These are phyloP conservation scores for Fonsecaea pugnacius DNA, from an alignment of 2,329 filamentous ascomycete species.

Conservation along the genomic window DNA sequence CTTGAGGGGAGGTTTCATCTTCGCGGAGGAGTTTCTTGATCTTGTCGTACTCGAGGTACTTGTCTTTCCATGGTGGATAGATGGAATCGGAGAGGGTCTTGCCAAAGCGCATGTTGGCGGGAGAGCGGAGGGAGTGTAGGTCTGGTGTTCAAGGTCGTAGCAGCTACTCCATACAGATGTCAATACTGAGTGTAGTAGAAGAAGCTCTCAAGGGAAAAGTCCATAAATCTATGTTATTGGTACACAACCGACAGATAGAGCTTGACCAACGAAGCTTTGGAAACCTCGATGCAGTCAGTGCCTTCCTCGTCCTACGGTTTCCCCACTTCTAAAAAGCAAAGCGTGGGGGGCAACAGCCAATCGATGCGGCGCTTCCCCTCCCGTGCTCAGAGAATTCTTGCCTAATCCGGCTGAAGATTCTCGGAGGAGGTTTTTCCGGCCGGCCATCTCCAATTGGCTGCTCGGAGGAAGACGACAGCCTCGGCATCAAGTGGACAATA, in stretches of 20 bases:
- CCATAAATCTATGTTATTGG: not conserved
- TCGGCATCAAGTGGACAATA: not conserved
- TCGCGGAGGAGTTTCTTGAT: conserved; percentile 88
- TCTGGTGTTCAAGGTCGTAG: not conserved
- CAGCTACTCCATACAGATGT: conserved; percentile 14
- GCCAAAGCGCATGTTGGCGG: conserved; percentile 79
- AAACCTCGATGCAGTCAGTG: not conserved
- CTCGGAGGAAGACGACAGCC: not conserved
- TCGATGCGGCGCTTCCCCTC: conserved; percentile 9
- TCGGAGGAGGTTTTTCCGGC: conserved; percentile 2
- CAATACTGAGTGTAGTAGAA: not conserved
- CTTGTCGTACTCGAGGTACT: conserved; percentile 95
- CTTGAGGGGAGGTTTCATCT: conserved; percentile 59
- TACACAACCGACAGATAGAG: not conserved
- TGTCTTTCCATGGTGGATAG: conserved; percentile 85
- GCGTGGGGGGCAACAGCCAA: conserved; percentile 2
- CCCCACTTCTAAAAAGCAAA: conserved; percentile 14
- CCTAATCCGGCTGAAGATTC: not conserved
- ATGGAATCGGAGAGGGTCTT: conserved; percentile 79
- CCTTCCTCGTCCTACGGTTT: not conserved
- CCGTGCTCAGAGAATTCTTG: not conserved
- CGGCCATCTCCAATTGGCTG: not conserved
- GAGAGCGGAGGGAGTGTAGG: not conserved
- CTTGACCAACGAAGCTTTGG: not conserved
- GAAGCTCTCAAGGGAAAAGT: not conserved